A percentile compares a stretch with the other conserved stretches of the same genome.
Evolutionary conservation across 2,329 filamentous ascomycete species (phyloP).

Genomic region (Acephala macrosclerotiorum): DNA sequence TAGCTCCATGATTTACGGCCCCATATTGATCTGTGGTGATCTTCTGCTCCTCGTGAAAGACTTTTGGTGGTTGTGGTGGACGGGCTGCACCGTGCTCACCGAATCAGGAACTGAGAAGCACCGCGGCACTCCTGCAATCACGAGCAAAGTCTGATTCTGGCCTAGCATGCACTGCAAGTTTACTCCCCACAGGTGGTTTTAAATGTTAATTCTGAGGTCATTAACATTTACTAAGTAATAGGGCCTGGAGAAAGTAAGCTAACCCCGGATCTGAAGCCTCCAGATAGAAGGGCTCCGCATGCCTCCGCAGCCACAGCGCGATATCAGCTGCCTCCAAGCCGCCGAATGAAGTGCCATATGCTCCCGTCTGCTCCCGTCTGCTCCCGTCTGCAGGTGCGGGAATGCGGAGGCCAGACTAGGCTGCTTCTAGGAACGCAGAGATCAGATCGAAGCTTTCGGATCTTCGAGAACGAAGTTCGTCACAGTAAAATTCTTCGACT

Average conservation of each 20-base stretch:
- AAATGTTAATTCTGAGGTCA: no score
- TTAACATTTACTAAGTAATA: no score
- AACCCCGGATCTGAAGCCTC: conserved; percentile 24
- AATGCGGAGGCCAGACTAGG: conserved; percentile 32
- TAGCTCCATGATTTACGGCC: conserved; percentile 11
- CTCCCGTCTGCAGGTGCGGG: conserved; percentile 29
- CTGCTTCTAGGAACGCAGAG: conserved; percentile 34
- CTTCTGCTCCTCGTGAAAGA: conserved; percentile 14
- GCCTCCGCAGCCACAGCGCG: conserved; percentile 12
- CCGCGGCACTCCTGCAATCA: conserved; percentile 8
- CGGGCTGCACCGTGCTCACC: neutral
- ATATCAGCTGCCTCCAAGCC: neutral
- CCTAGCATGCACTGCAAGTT: neutral
- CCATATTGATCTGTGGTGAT: conserved; percentile 11
- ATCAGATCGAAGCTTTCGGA: conserved; percentile 35
- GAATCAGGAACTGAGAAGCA: neutral
- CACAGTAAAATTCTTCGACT: conserved; percentile 22
- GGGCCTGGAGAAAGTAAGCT: neutral
- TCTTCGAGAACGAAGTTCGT: conserved; percentile 33
- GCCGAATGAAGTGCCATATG: conserved; percentile 25
- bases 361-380: neutral
- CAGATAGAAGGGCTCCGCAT: conserved; percentile 10
- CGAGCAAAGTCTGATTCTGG: conserved; percentile 9
- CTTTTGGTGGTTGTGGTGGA: neutral
- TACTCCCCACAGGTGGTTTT: no score